Evolutionary conservation across 805 yeast species (phyloP).

Genomic region (Teunomyces funiuensis): DNA sequence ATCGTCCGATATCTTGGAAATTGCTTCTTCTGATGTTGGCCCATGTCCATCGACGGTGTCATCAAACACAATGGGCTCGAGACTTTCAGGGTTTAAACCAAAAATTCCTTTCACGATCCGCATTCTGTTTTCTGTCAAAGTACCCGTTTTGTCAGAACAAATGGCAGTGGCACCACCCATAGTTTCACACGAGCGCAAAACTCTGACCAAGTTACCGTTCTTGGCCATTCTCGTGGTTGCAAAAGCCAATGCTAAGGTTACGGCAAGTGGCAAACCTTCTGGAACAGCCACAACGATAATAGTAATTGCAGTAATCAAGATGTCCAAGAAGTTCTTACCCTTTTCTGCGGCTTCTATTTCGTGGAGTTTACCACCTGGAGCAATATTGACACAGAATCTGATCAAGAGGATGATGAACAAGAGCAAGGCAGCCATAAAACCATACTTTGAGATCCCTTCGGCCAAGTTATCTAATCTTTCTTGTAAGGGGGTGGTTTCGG

Average conservation of each 20-base stretch:
- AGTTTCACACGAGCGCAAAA: slow-evolving; percentile 90
- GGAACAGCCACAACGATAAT: slow-evolving; percentile 98
- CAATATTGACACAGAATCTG: slow-evolving; percentile 65
- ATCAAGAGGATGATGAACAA: slow-evolving; percentile 77
- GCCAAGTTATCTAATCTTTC: slow-evolving; percentile 78
- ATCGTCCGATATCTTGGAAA: slow-evolving; percentile 18
- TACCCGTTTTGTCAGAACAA: slow-evolving; percentile 97
- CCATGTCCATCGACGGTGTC: slow-evolving; percentile 34
- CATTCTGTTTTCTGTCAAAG: slow-evolving; percentile 93
- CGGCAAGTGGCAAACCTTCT: slow-evolving; percentile 97
- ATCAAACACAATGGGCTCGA: slow-evolving; percentile 44
- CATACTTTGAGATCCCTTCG: slow-evolving; percentile 93
- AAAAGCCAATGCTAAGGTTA: slow-evolving; percentile 92
- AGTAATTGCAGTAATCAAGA: slow-evolving; percentile 87
- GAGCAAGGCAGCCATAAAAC: slow-evolving; percentile 80
- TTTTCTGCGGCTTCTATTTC: slow-evolving; percentile 61
- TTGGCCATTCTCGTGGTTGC: slow-evolving; percentile 98
- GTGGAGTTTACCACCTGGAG: slow-evolving; percentile 48
- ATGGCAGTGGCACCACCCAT: slow-evolving; percentile 98
- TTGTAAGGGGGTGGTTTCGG: slow-evolving; percentile 88
- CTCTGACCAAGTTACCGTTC: slow-evolving; percentile 95
- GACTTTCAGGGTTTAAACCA: slow-evolving; percentile 40
- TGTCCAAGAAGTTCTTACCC: slow-evolving; percentile 80
- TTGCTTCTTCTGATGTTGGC: slow-evolving; percentile 23
- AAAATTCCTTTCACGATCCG: slow-evolving; percentile 77